A percentile compares a stretch with the other conserved stretches of the same genome.
These are phyloP conservation scores for Aspergillus fructus DNA, from an alignment of 2,329 filamentous ascomycete genomes.

Conservation along the genomic window DNA sequence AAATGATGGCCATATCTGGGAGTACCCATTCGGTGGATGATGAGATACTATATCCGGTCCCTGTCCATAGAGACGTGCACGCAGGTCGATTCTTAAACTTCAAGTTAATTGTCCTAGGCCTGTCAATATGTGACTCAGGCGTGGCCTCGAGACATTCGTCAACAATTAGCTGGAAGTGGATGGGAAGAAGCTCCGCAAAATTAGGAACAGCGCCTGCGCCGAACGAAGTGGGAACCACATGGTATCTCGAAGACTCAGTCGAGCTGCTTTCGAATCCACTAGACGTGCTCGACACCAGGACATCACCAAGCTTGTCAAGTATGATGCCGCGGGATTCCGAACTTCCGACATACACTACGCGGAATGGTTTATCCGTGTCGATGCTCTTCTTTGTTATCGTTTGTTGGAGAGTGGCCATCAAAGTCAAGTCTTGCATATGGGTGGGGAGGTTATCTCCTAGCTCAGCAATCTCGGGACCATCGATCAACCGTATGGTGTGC, in stretches of 20 bases:
- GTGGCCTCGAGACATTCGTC: constrained; percentile 45
- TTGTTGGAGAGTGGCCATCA: constrained; percentile 45
- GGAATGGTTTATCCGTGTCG: constrained; percentile 44
- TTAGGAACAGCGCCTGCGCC: constrained; percentile 46
- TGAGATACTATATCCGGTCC: constrained; percentile 37
- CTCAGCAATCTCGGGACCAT: constrained; percentile 28
- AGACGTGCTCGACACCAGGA: constrained; percentile 43
- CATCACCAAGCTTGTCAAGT: constrained; percentile 49
- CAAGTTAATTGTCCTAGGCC: constrained; percentile 35
- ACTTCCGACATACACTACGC: constrained; percentile 45
- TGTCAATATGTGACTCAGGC: constrained; percentile 23
- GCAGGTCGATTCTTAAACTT: constrained; percentile 40
- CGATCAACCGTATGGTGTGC: constrained; percentile 41
- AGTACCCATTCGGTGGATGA: constrained; percentile 42
- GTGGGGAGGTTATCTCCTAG: constrained; percentile 29
- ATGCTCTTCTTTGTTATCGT: constrained; percentile 43
- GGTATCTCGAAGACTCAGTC: constrained; percentile 45
- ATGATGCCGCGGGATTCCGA: constrained; percentile 40
- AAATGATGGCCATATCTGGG: constrained; percentile 49
- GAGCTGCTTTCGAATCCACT: constrained; percentile 34
- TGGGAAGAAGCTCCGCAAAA: constrained; percentile 50
- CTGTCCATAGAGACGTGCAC: constrained; percentile 39
- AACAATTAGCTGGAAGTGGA: constrained; percentile 48
- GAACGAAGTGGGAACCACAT: constrained; percentile 50
- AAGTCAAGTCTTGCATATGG: constrained; percentile 28